These are phyloP conservation scores for Malassezia sympodialis DNA, from an alignment of 1,284 basidiomycete genomes.

Conservation along the genomic window DNA sequence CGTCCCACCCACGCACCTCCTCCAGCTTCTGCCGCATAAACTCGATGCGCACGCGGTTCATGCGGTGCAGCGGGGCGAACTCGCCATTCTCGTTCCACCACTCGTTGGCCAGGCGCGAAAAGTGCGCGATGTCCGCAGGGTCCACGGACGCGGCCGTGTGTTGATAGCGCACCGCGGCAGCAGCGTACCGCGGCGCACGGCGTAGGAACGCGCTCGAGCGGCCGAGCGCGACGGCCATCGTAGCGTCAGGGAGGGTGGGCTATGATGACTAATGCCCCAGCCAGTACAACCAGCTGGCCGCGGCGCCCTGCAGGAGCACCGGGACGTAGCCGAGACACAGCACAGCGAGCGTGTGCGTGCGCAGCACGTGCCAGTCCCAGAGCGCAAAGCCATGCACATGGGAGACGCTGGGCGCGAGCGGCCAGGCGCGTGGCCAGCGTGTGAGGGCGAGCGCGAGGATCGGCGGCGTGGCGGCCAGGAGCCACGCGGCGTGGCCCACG, in stretches of 20 bases:
- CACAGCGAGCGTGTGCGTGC: conserved; percentile 1
- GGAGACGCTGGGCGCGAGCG: not conserved
- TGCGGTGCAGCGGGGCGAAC: conserved; percentile 77
- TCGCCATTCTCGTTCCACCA: conserved; percentile 98
- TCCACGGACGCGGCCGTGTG: conserved; percentile 25
- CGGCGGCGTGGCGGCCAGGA: not conserved
- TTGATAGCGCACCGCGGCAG: not conserved
- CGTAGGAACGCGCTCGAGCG: not conserved
- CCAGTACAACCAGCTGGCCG: conserved; percentile 3
- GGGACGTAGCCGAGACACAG: conserved; percentile 12
- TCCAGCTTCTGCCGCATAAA: conserved; percentile 70
- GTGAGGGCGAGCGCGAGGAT: not conserved
- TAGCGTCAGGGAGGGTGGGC: not conserved
- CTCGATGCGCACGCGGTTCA: conserved; percentile 83
- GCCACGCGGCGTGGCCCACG: not conserved
- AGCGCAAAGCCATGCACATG: conserved; percentile 1
- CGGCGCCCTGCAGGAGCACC: conserved; percentile 7
- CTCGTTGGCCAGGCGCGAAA: conserved; percentile 75
- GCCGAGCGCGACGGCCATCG: not conserved
- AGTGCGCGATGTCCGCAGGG: conserved; percentile 60
- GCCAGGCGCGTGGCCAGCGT: not conserved
- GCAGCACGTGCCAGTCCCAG: conserved; percentile 17
- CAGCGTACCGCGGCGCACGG: not conserved
- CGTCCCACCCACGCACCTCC: conserved; percentile 39
- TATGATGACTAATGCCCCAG: not conserved